Evolutionary conservation across 805 yeast species (phyloP).

Genomic region (Wickerhamomyces alni): DNA sequence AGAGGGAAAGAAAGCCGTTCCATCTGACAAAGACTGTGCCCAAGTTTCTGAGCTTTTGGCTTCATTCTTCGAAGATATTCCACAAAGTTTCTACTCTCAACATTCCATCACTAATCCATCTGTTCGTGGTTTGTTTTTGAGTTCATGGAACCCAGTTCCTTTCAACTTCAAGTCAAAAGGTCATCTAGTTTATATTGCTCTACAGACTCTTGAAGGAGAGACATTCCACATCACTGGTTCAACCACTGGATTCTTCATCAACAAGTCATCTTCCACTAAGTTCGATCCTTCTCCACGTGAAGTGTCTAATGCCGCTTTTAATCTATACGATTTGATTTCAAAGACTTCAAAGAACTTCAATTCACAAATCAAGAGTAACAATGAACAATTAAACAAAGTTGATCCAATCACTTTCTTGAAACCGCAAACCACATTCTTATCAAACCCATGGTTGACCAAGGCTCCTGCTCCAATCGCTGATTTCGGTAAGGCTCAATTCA

Average conservation of each 20-base stretch:
- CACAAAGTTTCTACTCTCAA: conserved; percentile 17
- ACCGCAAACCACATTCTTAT: conserved; percentile 55
- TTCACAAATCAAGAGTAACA: conserved; percentile 47
- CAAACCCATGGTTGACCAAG: conserved; percentile 68
- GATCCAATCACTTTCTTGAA: conserved; percentile 52
- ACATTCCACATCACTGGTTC: conserved; percentile 73
- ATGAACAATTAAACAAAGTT: conserved; percentile 33
- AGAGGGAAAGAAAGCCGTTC: conserved; percentile 15
- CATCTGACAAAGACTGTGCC: conserved; percentile 21
- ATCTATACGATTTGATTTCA: conserved; percentile 56
- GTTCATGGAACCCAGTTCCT: conserved; percentile 87
- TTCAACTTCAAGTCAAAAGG: conserved; percentile 59
- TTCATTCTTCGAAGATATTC: conserved; percentile 14
- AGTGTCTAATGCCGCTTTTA: conserved; percentile 23
- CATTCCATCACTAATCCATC: conserved; percentile 25
- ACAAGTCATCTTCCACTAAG: conserved; percentile 55
- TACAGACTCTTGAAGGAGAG: conserved; percentile 78
- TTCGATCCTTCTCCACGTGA: conserved; percentile 61
- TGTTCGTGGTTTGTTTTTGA: conserved; percentile 57
- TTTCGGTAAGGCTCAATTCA: conserved; percentile 23
- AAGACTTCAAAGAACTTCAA: conserved; percentile 60
- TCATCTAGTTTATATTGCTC: conserved; percentile 70
- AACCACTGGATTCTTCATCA: conserved; percentile 73
- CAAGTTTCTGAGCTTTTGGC: conserved; percentile 14
- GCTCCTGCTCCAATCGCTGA: conserved; percentile 19